Percentiles rank a stretch among this genome's conserved stretches.
phyloP scores from a whole-genome alignment of 2,329 filamentous ascomycete species.

The Colletotrichum destructivum region DNA sequence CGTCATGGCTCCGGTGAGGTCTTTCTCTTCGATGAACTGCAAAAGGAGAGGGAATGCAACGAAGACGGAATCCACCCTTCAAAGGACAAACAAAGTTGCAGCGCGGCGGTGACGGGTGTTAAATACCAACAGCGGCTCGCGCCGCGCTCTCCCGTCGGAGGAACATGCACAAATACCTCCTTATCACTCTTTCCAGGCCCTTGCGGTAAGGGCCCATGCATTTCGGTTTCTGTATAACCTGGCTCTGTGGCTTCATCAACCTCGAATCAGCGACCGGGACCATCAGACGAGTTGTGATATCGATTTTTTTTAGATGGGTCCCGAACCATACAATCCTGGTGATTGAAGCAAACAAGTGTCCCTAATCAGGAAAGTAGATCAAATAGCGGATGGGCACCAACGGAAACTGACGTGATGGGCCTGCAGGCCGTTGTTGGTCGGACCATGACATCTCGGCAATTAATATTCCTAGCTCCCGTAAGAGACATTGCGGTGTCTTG shows the following conservation, averaged over 20 bases:
- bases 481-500: too few species aligned
- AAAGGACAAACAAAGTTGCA: neutral
- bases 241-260: neutral
- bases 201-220: too few species aligned
- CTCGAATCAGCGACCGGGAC: neutral
- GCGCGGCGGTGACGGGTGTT: neutral
- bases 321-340: neutral
- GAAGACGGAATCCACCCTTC: too few species aligned
- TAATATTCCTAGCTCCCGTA: too few species aligned
- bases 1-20: neutral
- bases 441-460: neutral
- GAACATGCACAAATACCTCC: too few species aligned
- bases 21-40: neutral
- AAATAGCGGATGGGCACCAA: neutral
- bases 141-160: neutral
- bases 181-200: neutral
- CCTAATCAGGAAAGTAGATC: constrained; percentile 4
- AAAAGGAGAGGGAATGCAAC: neutral
- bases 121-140: neutral
- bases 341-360: neutral
- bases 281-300: too few species aligned
- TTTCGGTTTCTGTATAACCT: too few species aligned
- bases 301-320: neutral
- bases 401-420: neutral
- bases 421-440: neutral